phyloP scores from a whole-genome alignment of 2,329 filamentous ascomycete genomes.

The Xylariaceae sp. region DNA sequence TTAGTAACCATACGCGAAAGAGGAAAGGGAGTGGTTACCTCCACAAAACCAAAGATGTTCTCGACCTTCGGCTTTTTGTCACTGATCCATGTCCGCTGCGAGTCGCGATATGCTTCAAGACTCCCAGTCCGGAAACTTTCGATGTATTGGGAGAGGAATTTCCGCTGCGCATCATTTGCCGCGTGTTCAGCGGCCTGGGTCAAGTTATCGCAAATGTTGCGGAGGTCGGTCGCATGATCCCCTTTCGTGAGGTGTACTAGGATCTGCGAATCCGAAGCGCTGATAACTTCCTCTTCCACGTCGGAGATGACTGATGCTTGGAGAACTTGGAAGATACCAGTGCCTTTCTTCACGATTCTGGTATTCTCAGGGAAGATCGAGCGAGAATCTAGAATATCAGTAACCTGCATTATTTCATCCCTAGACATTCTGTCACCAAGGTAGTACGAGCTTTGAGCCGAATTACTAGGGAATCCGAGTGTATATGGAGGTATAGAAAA shows the following conservation, averaged over 20 bases:
- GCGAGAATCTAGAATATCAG: slow-evolving; percentile 48
- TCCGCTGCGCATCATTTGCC: slow-evolving; percentile 50
- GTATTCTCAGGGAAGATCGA: slow-evolving; percentile 58
- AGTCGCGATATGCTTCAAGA: slow-evolving; percentile 53
- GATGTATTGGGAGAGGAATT: slow-evolving; percentile 51
- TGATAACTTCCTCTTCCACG: slow-evolving; percentile 2
- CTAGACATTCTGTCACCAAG: slow-evolving; percentile 49
- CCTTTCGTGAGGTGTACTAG: slow-evolving; percentile 48
- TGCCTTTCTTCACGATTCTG: slow-evolving; percentile 42
- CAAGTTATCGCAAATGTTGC: slow-evolving; percentile 45
- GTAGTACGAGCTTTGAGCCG: slow-evolving; percentile 56
- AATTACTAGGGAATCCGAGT: slow-evolving; percentile 52
- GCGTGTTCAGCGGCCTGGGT: slow-evolving; percentile 47
- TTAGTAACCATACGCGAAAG: no score
- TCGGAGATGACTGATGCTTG: slow-evolving; percentile 30
- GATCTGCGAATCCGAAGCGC: slow-evolving; percentile 30
- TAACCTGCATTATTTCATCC: slow-evolving; percentile 51
- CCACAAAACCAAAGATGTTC: slow-evolving; percentile 60
- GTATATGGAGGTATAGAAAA: slow-evolving; percentile 50
- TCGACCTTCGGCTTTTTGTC: slow-evolving; percentile 57
- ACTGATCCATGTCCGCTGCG: slow-evolving; percentile 56
- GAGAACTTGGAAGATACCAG: slow-evolving; percentile 43
- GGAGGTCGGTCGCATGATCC: slow-evolving; percentile 52
- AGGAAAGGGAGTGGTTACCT: no score
- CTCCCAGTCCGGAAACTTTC: slow-evolving; percentile 56